Conservation (phyloP, 116 monocot species). For the Papilionanthe hybrid region DNA sequence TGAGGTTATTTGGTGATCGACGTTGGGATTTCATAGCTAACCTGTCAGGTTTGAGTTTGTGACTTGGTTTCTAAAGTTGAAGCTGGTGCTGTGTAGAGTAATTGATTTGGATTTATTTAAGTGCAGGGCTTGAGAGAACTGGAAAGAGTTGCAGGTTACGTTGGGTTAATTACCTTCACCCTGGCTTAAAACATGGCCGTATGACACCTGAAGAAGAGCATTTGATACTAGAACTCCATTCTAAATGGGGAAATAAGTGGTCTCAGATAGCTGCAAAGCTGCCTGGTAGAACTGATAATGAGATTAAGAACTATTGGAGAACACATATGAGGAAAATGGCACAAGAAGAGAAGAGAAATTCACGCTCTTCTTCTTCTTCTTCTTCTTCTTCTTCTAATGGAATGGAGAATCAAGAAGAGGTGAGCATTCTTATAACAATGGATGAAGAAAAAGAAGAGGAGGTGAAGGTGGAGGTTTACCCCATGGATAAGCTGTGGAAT, state of each 20-base stretch:
- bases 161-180: slow-evolving; percentile 48
- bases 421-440: not conserved
- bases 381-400: slow-evolving; percentile 6
- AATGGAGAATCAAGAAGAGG: not conserved
- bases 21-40: slow-evolving; percentile 58
- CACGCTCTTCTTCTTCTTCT: slow-evolving; percentile 5
- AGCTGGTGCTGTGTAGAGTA: not conserved
- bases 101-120: not conserved
- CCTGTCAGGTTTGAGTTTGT: slow-evolving; percentile 43
- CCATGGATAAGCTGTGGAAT: slow-evolving; percentile 48
- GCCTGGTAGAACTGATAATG: slow-evolving; percentile 43
- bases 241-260: slow-evolving; percentile 35
- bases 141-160: slow-evolving; percentile 41
- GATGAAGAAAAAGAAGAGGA: slow-evolving; percentile 7
- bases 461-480: slow-evolving; percentile 12
- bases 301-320: slow-evolving; percentile 57
- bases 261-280: slow-evolving; percentile 31
- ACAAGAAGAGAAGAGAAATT: slow-evolving; percentile 27
- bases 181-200: slow-evolving; percentile 30
- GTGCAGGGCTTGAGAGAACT: slow-evolving; percentile 32
- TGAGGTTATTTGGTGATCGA: slow-evolving; percentile 46
- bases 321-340: slow-evolving; percentile 58
- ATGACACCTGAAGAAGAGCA: slow-evolving; percentile 31
- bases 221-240: slow-evolving; percentile 28
- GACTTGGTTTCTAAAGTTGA: too few species aligned